phyloP scores from a whole-genome alignment of 495 filamentous ascomycete species.

The Aspergillus indologenus region DNA sequence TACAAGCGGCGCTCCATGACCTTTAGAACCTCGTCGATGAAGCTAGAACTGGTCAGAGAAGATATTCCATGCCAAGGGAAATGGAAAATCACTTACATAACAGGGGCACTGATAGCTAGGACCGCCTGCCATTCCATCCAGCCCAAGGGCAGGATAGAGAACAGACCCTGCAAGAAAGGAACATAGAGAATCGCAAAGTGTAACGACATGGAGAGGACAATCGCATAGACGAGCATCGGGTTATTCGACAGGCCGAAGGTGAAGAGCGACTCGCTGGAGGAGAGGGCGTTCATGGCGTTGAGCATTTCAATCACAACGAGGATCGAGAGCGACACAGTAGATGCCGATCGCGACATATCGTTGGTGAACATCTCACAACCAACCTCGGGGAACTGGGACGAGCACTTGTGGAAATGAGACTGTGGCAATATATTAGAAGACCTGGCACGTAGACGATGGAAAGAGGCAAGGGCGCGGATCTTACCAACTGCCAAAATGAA shows the following conservation, averaged over 20 bases:
- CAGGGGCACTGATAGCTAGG: slow-evolving; percentile 80
- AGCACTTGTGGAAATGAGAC: slow-evolving; percentile 93
- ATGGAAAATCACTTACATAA: slow-evolving; percentile 67
- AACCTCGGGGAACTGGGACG: slow-evolving; percentile 79
- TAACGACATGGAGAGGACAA: slow-evolving; percentile 88
- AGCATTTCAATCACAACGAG: slow-evolving; percentile 99
- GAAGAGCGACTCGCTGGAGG: slow-evolving; percentile 88
- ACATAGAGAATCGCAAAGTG: slow-evolving; percentile 94
- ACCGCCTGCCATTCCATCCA: slow-evolving; percentile 94
- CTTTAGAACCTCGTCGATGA: slow-evolving; percentile 90
- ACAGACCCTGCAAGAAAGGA: slow-evolving; percentile 82
- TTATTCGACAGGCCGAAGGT: slow-evolving; percentile 95
- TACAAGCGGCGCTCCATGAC: slow-evolving; percentile 67
- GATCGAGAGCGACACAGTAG: slow-evolving; percentile 88
- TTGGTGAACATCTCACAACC: slow-evolving; percentile 93
- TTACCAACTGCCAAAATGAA: slow-evolving; percentile 80
- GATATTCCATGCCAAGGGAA: slow-evolving; percentile 4
- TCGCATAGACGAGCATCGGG: slow-evolving; percentile 94
- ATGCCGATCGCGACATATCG: slow-evolving; percentile 84
- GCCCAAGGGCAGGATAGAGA: slow-evolving; percentile 87
- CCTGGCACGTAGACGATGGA: neutral
- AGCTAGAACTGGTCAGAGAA: slow-evolving; percentile 42
- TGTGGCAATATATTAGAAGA: slow-evolving; percentile 24
- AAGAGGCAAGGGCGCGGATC: slow-evolving; percentile 14
- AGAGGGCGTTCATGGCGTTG: slow-evolving; percentile 98